A percentile compares a stretch with the other conserved stretches of the same genome.
Evolutionary conservation across 345 rosid species (phyloP).

Genomic region (Salix suchowensis): DNA sequence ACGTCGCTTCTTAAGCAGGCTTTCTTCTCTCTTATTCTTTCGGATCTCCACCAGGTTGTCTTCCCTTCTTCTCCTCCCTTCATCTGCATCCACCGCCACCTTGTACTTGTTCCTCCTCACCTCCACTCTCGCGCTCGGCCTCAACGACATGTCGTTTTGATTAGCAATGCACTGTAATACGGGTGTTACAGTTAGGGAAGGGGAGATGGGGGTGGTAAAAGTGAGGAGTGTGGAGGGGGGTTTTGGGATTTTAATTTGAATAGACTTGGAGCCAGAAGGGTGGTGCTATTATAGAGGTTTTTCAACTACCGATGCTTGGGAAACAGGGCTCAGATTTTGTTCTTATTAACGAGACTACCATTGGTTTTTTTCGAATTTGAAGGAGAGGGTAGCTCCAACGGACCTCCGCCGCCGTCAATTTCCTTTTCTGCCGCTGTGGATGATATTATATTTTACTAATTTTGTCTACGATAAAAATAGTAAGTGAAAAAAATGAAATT

Average conservation of each 20-base stretch:
- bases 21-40: slow-evolving; percentile 24
- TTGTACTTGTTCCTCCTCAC: slow-evolving; percentile 26
- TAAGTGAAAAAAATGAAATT: too few species aligned
- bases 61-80: slow-evolving; percentile 30
- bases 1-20: slow-evolving; percentile 27
- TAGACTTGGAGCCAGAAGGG: background rate
- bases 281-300: background rate
- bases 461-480: background rate
- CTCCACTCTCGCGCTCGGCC: slow-evolving; percentile 29
- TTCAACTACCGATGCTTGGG: background rate
- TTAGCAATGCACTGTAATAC: background rate
- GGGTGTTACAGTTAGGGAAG: background rate
- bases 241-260: background rate
- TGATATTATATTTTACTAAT: background rate
- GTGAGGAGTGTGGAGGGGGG: background rate
- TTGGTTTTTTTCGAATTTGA: slow-evolving; percentile 7
- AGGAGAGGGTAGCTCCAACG: slow-evolving; percentile 2
- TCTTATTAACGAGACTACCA: slow-evolving; percentile 6
- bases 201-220: background rate
- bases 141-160: slow-evolving; percentile 19
- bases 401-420: slow-evolving; percentile 4
- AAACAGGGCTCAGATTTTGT: background rate
- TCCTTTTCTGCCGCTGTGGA: background rate
- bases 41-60: slow-evolving; percentile 31
- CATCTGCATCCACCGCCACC: slow-evolving; percentile 30